These are phyloP conservation scores for Capsicum baccatum DNA, from an alignment of 257 asterid species.

Conservation along the genomic window DNA sequence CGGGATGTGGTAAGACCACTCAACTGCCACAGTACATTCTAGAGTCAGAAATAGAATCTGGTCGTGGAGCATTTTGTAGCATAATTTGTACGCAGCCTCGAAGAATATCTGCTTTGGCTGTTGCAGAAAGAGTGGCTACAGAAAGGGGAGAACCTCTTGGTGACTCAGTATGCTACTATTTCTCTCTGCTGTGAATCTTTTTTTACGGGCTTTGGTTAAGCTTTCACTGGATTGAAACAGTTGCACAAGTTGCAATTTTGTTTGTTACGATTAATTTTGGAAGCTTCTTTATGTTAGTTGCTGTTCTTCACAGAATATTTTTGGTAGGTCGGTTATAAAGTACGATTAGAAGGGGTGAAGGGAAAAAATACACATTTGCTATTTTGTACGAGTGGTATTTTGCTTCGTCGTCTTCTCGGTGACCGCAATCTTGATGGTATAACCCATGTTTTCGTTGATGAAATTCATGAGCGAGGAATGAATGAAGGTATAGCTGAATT, in stretches of 20 bases:
- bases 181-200: slow-evolving; percentile 35
- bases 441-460: slow-evolving; percentile 97
- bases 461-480: slow-evolving; percentile 99
- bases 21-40: slow-evolving; percentile 96
- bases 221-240: slow-evolving; percentile 20
- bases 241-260: neutral
- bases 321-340: slow-evolving; percentile 94
- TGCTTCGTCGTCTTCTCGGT: slow-evolving; percentile 93
- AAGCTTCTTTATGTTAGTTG: slow-evolving; percentile 40
- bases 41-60: slow-evolving; percentile 97
- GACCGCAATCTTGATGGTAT: slow-evolving; percentile 85
- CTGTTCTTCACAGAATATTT: slow-evolving; percentile 45
- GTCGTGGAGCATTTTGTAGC: slow-evolving; percentile 98
- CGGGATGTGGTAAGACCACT: slow-evolving; percentile 99
- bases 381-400: slow-evolving; percentile 96
- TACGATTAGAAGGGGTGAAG: slow-evolving; percentile 95
- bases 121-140: slow-evolving; percentile 92
- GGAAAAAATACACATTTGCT: slow-evolving; percentile 94
- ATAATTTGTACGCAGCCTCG: slow-evolving; percentile 98
- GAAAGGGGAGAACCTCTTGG: slow-evolving; percentile 99
- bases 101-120: slow-evolving; percentile 95
- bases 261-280: slow-evolving; percentile 30
- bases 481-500: slow-evolving; percentile 75
- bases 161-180: slow-evolving; percentile 76
- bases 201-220: neutral